Base-by-base conservation (phyloP, 2,329 filamentous ascomycete species). In the Didymellaceae sp. region DNA sequence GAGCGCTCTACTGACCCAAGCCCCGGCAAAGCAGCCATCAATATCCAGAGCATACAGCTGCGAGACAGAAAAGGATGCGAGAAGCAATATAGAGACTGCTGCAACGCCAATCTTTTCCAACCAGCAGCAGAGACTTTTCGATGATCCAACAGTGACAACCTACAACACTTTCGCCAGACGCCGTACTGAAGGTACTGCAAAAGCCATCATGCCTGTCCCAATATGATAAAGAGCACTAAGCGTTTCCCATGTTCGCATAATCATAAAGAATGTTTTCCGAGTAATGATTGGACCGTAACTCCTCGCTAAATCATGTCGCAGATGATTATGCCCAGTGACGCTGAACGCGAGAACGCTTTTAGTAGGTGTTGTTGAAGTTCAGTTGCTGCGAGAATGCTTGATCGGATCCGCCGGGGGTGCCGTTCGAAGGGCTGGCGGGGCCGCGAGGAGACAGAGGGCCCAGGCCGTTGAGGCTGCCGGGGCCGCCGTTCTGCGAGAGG, bases 381-480 rank as follows among this genome's bases (percentile, higher is more conserved):
- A 60, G 45, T 62, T 69, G 72, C 54, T 67, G 66, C 52, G 70
- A 62, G 49, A 71, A 73, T 24, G 68, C 66, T 38, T 66, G 63
- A 41, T 73, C 65, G 47, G 65, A 67, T 11, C 60, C 63, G 44
- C 67, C 65, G 32, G 63, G 54, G 45, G 70, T 66, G 39, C 64
- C 67, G 53, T 70, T 70, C 38, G 69, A 39, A 7, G 48, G 48
- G 17, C 48, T 52, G 17, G 48, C 38, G 25, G 48, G 48, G 28
- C 48, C 48, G 26, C 42, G 48, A 35, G 50, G 50, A 17, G 50
- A 53, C 21, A 53, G 50, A 22, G 38, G 33, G 25, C 45, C 46
- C 18, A 55, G 53, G 18, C 50, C 51, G 32, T 49, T 52, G 28
- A 51, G 43, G 39, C 40, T 43, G 21, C 44, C 34, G 28, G 44